A percentile compares a stretch with the other conserved stretches of the same genome.
phyloP scores from a whole-genome alignment of 2,329 filamentous ascomycete genomes.

The Ampelomyces quisqualis region DNA sequence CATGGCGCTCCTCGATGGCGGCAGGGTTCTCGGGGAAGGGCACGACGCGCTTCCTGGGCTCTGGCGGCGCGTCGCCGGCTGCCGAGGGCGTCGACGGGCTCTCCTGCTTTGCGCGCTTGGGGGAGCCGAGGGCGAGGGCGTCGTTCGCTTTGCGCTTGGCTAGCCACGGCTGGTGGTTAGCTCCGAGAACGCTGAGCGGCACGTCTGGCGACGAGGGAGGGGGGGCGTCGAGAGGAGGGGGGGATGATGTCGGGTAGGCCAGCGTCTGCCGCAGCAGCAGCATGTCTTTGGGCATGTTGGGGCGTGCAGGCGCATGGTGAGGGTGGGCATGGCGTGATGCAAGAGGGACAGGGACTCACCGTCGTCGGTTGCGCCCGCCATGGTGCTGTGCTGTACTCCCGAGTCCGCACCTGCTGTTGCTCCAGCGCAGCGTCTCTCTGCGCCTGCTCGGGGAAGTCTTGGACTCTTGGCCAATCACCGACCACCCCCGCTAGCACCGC shows the following conservation, averaged over 20 bases:
- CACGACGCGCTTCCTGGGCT: slow-evolving; percentile 62
- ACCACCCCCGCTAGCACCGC: slow-evolving; percentile 11
- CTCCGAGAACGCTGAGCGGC: slow-evolving; percentile 10
- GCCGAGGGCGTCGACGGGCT: slow-evolving; percentile 40
- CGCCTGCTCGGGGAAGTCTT: slow-evolving; percentile 20
- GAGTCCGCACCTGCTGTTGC: slow-evolving; percentile 9
- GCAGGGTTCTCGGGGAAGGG: slow-evolving; percentile 93
- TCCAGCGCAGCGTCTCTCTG: slow-evolving; percentile 5
- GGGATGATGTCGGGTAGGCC: slow-evolving; percentile 24
- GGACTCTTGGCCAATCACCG: slow-evolving; percentile 25
- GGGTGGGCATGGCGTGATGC: neutral
- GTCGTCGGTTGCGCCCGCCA: slow-evolving; percentile 42
- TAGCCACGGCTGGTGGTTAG: slow-evolving; percentile 21
- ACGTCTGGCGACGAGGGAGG: slow-evolving; percentile 14
- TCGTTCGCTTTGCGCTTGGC: slow-evolving; percentile 76
- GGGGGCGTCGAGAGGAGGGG: slow-evolving; percentile 9
- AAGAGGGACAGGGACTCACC: slow-evolving; percentile 27
- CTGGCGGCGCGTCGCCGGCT: slow-evolving; percentile 34
- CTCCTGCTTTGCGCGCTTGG: slow-evolving; percentile 58
- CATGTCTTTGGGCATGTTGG: slow-evolving; percentile 12
- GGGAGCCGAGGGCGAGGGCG: slow-evolving; percentile 58
- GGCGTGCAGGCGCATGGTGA: slow-evolving; percentile 1
- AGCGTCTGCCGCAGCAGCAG: slow-evolving; percentile 16
- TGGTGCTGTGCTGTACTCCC: slow-evolving; percentile 20
- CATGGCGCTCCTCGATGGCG: slow-evolving; percentile 87